phyloP scores from a whole-genome alignment of 2,329 filamentous ascomycete species.

The Tolypocladium amazonense region DNA sequence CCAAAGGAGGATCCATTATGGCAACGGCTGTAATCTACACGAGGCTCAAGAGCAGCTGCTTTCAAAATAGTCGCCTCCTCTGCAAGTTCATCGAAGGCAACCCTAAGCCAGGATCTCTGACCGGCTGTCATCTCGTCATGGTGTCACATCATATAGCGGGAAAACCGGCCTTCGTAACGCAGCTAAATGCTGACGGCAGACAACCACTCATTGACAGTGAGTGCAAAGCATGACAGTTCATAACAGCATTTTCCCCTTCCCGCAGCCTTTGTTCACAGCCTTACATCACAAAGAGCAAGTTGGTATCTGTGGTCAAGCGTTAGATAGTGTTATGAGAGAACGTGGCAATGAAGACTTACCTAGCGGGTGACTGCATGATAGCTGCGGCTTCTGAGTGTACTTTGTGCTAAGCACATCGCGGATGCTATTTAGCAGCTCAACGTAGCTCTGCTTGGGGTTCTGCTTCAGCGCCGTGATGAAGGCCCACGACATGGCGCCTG shows the following conservation, averaged over 20 bases:
- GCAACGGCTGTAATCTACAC: no score
- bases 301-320: slow-evolving; percentile 39
- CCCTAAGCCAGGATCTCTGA: neutral
- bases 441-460: slow-evolving; percentile 92
- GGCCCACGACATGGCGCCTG: slow-evolving; percentile 96
- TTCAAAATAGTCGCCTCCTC: neutral
- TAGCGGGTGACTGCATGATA: slow-evolving; percentile 91
- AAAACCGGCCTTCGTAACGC: neutral
- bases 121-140: neutral
- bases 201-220: neutral
- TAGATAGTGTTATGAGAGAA: slow-evolving; percentile 3
- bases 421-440: slow-evolving; percentile 90
- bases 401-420: slow-evolving; percentile 78
- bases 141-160: neutral
- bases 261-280: neutral
- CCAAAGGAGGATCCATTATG: no score
- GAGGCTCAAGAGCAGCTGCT: neutral
- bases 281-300: slow-evolving; percentile 59
- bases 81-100: neutral
- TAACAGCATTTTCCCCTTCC: neutral
- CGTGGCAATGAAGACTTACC: slow-evolving; percentile 47
- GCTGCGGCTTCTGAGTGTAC: slow-evolving; percentile 89
- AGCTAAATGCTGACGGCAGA: neutral
- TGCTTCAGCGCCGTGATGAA: slow-evolving; percentile 87
- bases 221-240: neutral